Evolutionary conservation across 768 basidiomycete genomes (phyloP).

Genomic region (Steccherinum ochraceum): DNA sequence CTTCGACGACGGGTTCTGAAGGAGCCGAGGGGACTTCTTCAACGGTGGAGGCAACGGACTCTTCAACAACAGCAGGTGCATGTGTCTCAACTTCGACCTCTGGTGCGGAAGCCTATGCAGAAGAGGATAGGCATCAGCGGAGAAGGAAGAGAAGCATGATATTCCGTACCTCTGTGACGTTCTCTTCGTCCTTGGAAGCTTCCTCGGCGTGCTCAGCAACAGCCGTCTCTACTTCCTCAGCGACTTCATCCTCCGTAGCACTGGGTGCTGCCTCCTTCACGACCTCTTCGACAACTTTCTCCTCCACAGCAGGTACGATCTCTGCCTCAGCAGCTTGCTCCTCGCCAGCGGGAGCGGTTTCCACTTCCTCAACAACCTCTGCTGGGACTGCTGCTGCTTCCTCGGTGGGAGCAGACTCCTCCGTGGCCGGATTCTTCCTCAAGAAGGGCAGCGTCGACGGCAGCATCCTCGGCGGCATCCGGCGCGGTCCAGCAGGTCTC

Average conservation of each 20-base stretch:
- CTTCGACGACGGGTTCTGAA: not conserved
- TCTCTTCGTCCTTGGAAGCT: slow-evolving; percentile 1
- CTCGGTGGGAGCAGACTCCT: not conserved
- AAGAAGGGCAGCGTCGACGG: not conserved
- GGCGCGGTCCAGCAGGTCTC: not conserved
- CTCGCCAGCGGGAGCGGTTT: slow-evolving; percentile 1
- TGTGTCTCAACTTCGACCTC: slow-evolving; percentile 1
- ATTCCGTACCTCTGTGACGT: not conserved
- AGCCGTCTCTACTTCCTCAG: not conserved
- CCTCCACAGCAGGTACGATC: slow-evolving; percentile 3
- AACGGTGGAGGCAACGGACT: not conserved
- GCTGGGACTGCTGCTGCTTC: not conserved
- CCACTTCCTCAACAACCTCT: slow-evolving; percentile 1
- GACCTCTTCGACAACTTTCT: not conserved
- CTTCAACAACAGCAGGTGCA: slow-evolving; percentile 1
- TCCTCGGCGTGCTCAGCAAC: not conserved
- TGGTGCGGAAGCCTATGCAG: no score
- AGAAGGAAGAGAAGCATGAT: not conserved
- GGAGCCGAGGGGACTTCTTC: not conserved
- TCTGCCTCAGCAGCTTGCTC: not conserved
- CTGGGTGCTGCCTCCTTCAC: slow-evolving; percentile 1
- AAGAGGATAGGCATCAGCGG: not conserved
- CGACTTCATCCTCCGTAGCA: slow-evolving; percentile 1
- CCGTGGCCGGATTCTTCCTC: not conserved
- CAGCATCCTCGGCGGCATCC: not conserved